Base-by-base conservation (phyloP, 1,284 basidiomycete genomes). In the Hortiboletus rubellus region DNA sequence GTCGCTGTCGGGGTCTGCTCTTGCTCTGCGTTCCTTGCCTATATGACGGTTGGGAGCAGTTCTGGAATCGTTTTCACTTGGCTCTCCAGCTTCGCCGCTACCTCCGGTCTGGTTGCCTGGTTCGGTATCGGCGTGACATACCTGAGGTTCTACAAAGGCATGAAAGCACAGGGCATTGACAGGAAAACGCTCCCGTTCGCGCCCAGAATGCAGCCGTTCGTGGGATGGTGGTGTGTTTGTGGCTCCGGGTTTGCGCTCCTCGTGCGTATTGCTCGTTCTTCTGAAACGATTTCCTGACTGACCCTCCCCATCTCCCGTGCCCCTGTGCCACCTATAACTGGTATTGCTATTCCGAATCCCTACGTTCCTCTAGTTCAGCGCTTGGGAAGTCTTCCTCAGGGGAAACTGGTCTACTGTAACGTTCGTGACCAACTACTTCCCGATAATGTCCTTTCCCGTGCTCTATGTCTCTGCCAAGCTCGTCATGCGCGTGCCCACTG, bases 91-190 rank as follows among this genome's bases (percentile, higher is more conserved):
- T 78, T 86, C 66, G 66, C 60, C 3, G 54, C 63, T 3, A 71
- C 60, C 18, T 42, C 54, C 1, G 88, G 87, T 43, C 72, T 89
- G 43, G 71, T 84, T 57, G 82, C 81, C 42, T 90, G 87, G 87
- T 78, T 83, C 62, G 81, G 79, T 48, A 89, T 89, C 65, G 75
- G 77, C 4, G 67, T 86, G 54, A 83, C 81, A 0, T 86, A 86
- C 70, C 76, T 86, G 56, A 77, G 83, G 17, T 89, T 88, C 76
- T 70, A 82, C 69, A 69, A 74, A 17, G 88, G 85, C 30, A 67
- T 83, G 63, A 77, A 78, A 58, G 77, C 72, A 0, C 87, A 89
- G 60, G 83, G 83, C 2, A 74, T 83, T 56, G 74, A 79, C 52
- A 75, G 85, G 40, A 63, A 59, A 1, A 72, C 66, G 1, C 77